Evolutionary conservation across 345 rosid species (phyloP).

Genomic region (Pugionium cornutum): DNA sequence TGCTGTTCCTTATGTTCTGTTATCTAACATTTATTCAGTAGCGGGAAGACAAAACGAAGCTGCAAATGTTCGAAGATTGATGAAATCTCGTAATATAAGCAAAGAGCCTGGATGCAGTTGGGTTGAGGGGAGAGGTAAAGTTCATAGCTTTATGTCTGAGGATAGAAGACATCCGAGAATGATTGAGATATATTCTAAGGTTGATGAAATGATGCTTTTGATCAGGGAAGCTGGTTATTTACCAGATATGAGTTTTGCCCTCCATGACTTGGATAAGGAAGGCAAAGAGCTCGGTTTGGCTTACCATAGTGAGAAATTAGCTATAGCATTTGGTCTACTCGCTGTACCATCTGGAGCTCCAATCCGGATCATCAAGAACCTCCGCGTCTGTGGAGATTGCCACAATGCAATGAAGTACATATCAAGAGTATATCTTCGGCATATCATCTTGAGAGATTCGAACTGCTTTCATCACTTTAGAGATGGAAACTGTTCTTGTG

Average conservation of each 20-base stretch:
- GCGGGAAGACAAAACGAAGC: conserved; percentile 75
- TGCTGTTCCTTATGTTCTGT: conserved; percentile 70
- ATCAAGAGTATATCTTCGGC: conserved; percentile 59
- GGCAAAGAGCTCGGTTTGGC: conserved; percentile 76
- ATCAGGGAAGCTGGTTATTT: conserved; percentile 79
- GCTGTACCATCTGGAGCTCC: conserved; percentile 56
- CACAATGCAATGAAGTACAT: conserved; percentile 78
- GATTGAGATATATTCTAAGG: conserved; percentile 65
- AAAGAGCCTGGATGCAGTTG: conserved; percentile 95
- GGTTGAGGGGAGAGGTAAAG: conserved; percentile 60
- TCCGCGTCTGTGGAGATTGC: conserved; percentile 91
- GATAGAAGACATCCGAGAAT: conserved; percentile 70
- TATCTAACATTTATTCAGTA: conserved; percentile 73
- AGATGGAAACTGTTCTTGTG: conserved; percentile 85
- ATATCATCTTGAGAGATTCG: conserved; percentile 79
- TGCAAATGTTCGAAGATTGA: conserved; percentile 61
- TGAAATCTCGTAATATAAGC: conserved; percentile 66
- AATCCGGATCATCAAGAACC: conserved; percentile 82
- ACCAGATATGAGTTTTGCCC: conserved; percentile 69
- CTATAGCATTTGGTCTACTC: conserved; percentile 79
- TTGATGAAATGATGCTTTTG: conserved; percentile 60
- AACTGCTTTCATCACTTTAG: conserved; percentile 90
- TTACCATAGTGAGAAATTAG: conserved; percentile 93
- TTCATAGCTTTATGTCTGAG: conserved; percentile 73
- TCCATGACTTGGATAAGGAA: conserved; percentile 75